Evolutionary conservation across 805 yeast species (phyloP).

Genomic region (Hanseniaspora guilliermondii): DNA sequence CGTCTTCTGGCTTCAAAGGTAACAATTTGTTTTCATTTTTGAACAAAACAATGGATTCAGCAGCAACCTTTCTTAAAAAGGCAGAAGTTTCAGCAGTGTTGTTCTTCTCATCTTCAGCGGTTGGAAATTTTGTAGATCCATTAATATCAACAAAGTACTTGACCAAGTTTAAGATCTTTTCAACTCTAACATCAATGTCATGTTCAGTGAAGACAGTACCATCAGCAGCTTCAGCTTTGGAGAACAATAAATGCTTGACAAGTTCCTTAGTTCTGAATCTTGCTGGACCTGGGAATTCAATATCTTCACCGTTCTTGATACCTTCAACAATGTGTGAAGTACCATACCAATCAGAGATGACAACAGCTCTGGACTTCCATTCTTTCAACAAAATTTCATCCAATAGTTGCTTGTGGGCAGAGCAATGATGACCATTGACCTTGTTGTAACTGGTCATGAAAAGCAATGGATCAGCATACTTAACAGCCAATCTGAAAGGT

Average conservation of each 20-base stretch:
- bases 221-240: conserved; percentile 30
- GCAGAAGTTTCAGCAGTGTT: conserved; percentile 38
- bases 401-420: conserved; percentile 35
- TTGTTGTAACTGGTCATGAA: conserved; percentile 55
- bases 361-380: conserved; percentile 45
- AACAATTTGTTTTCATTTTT: conserved; percentile 38
- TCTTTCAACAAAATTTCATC: conserved; percentile 39
- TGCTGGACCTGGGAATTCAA: conserved; percentile 59
- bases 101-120: conserved; percentile 22
- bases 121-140: conserved; percentile 6
- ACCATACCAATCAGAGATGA: conserved; percentile 59
- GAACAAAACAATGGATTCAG: conserved; percentile 44
- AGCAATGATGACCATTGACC: conserved; percentile 48
- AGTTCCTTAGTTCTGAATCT: conserved; percentile 31
- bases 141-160: conserved; percentile 27
- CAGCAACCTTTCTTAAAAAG: conserved; percentile 34
- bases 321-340: conserved; percentile 37
- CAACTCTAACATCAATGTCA: conserved; percentile 38
- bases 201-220: conserved; percentile 13
- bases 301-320: conserved; percentile 44
- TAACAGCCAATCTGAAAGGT: conserved; percentile 50
- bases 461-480: conserved; percentile 40
- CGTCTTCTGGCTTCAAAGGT: conserved; percentile 36
- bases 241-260: conserved; percentile 32
- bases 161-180: conserved; percentile 37